Evolutionary conservation across 106 monocot species (phyloP), one percentile per base, ranked within the genome.

Genomic region (Dioscorea alata): DNA sequence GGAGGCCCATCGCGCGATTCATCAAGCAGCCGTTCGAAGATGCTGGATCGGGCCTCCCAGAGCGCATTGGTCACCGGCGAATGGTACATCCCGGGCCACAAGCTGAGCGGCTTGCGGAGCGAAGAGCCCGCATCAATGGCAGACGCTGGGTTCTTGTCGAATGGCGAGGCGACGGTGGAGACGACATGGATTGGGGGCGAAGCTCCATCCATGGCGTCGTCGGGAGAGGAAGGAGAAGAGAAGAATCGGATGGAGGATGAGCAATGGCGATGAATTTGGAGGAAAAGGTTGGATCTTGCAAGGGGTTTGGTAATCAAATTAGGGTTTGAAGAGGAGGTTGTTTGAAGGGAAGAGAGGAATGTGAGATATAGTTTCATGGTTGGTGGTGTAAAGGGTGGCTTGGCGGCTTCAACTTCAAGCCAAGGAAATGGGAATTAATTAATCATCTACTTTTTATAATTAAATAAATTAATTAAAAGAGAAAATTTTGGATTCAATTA

Each of bases 11-110:
- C 89, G 13, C 74, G 74, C 59, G 82, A 72, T 10, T 70, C 66
- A 52, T 89, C 92, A 18, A 86, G 75, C 21, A 88, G 77, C 67
- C 82, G 78, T 80, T 97, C 92, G 64, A 92, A 97, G 63, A 97
- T 97, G 80, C 77, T 87, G 59, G 92, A 89, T 22, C 97, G 75
- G 24, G 97, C 97, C 51, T 97, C 97, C 97, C 97, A 97, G 18
- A 97, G 78, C 4, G 97, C 97, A 66, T 89, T 92, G 42, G 97
- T 92, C 14, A 97, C 97, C 0, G 97, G 92, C 13, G 97, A 97
- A 63, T 97, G 92, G 85, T 92, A 97, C 86, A 84, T 92, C 62
- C 97, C 97, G 2, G 92, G 96, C 96, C 96, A 91, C 57, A 97
- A 76, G 82, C 91, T 92, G 7, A 97, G 70, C 25, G 96, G 89